phyloP scores from a whole-genome alignment of 768 basidiomycete species.

The Fomitopsis pulvina region DNA sequence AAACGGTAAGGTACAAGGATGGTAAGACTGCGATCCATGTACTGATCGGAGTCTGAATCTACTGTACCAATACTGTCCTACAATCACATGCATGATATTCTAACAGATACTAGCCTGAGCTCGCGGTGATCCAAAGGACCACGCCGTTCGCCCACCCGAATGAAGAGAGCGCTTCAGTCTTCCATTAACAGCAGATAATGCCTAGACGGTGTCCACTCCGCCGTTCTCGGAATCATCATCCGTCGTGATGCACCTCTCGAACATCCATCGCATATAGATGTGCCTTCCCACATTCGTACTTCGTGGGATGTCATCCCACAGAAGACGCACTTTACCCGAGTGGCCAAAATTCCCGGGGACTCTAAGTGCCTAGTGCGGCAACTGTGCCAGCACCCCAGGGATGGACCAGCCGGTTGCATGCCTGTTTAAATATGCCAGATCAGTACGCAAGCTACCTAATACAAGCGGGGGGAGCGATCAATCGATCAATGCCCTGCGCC shows the following conservation, averaged over 20 bases:
- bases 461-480: neutral
- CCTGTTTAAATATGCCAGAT: constrained; percentile 33
- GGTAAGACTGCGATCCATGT: no score
- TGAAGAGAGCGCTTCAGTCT: neutral
- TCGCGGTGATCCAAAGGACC: constrained; percentile 64
- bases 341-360: constrained; percentile 59
- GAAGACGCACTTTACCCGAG: constrained; percentile 55
- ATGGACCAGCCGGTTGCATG: constrained; percentile 86
- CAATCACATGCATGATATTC: constrained; percentile 56
- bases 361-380: constrained; percentile 66
- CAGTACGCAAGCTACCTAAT: neutral
- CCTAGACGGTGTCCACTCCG: constrained; percentile 86
- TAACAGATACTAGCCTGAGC: constrained; percentile 58
- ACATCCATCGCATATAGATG: constrained; percentile 54
- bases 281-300: no score
- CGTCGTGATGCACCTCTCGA: constrained; percentile 77
- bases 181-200: constrained; percentile 12
- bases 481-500: no score
- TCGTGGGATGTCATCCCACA: neutral
- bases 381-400: constrained; percentile 56
- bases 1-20: no score
- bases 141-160: constrained; percentile 92
- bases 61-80: constrained; percentile 35
- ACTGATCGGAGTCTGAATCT: neutral
- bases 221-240: constrained; percentile 77